Conservation (phyloP, 306 rosid genomes). For the Canavalia ensiformis region DNA sequence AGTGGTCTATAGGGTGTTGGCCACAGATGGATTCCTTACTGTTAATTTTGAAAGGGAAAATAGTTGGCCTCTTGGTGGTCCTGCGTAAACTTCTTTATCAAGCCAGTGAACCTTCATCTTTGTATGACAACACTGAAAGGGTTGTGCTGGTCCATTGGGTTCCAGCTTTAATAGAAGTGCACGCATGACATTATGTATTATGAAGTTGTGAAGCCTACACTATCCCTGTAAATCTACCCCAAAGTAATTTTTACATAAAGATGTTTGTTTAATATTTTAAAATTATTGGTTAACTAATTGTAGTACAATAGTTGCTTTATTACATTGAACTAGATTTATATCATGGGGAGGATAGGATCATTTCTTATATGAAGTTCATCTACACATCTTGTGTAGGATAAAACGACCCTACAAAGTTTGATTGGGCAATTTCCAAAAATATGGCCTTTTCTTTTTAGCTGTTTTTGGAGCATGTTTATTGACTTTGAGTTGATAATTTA, state of each 20-base stretch:
- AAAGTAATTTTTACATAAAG: not conserved
- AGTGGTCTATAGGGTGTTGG: not conserved
- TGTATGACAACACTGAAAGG: slow-evolving; percentile 22
- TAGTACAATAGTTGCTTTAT: not conserved
- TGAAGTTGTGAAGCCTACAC: slow-evolving; percentile 1
- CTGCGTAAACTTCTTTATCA: slow-evolving; percentile 23
- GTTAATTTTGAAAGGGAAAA: slow-evolving; percentile 11
- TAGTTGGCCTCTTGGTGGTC: slow-evolving; percentile 18
- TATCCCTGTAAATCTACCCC: slow-evolving; percentile 12
- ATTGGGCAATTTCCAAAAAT: not conserved
- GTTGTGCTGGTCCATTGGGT: slow-evolving; percentile 19
- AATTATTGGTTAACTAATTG: not conserved
- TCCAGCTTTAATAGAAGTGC: slow-evolving; percentile 20
- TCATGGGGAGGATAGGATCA: slow-evolving; percentile 13
- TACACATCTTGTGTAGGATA: not conserved
- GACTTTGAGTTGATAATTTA: slow-evolving; percentile 37
- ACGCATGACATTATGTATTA: slow-evolving; percentile 14
- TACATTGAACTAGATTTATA: slow-evolving; percentile 21
- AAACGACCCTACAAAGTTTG: not conserved
- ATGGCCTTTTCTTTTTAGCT: not conserved
- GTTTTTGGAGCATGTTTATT: not conserved
- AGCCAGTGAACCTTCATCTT: slow-evolving; percentile 27
- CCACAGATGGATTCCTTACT: slow-evolving; percentile 3
- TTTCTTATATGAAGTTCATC: not conserved
- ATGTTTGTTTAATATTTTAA: not conserved